Conservation (phyloP, 139 green algal genomes). For the Haematococcus lacustris region DNA sequence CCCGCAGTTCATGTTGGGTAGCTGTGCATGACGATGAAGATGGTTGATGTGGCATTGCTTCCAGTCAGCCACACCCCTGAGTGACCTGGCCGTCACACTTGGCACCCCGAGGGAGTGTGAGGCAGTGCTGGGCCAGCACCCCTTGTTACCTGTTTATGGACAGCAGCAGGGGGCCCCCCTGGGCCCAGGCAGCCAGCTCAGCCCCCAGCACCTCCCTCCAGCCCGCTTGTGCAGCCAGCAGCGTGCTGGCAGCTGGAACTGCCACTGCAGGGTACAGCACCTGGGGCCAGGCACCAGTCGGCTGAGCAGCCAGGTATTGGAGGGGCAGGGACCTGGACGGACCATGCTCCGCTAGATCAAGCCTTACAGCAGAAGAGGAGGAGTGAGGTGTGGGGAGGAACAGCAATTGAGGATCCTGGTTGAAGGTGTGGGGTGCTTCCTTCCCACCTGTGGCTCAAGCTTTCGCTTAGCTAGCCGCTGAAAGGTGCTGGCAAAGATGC, state of each 20-base stretch:
- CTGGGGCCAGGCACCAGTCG: slow-evolving; percentile 23
- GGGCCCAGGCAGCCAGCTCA: slow-evolving; percentile 41
- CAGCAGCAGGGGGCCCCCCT: slow-evolving; percentile 60
- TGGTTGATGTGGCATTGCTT: no score
- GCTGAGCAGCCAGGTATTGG: neutral
- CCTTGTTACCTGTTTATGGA: slow-evolving; percentile 93
- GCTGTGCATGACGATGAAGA: no score
- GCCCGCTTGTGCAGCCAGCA: slow-evolving; percentile 20
- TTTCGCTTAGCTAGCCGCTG: slow-evolving; percentile 4
- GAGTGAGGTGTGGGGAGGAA: neutral
- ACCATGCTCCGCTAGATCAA: neutral
- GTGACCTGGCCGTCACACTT: no score
- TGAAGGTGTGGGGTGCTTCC: neutral
- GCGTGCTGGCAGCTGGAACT: slow-evolving; percentile 37
- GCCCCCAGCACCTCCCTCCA: slow-evolving; percentile 39
- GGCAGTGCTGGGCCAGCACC: no score
- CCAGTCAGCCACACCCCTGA: no score
- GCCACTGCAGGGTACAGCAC: slow-evolving; percentile 87
- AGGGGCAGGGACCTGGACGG: neutral
- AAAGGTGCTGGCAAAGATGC: slow-evolving; percentile 82
- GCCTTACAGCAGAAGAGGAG: neutral
- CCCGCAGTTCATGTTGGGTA: no score
- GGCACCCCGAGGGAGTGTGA: no score
- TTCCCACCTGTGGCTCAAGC: slow-evolving; percentile 35
- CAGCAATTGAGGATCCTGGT: neutral